A percentile compares a stretch with the other conserved stretches of the same genome.
Evolutionary conservation across 179 eudicot species (phyloP).

Genomic region (Nepenthes alata): DNA sequence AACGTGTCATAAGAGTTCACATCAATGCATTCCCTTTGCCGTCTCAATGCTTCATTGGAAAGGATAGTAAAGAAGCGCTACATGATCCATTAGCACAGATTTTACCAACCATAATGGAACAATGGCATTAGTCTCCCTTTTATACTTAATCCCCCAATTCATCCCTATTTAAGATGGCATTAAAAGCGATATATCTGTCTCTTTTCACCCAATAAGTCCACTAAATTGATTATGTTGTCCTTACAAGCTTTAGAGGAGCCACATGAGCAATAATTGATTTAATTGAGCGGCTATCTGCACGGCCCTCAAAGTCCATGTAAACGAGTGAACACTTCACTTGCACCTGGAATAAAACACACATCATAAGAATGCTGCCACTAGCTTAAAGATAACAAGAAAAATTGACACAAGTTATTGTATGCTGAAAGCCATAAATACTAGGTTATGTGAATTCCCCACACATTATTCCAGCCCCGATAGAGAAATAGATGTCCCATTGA

Average conservation of each 20-base stretch:
- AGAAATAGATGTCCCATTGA: too few species aligned
- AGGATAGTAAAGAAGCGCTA: too few species aligned
- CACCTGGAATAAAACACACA: constrained; percentile 36
- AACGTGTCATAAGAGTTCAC: too few species aligned
- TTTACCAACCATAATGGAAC: background rate
- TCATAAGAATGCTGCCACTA: background rate
- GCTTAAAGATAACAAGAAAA: background rate
- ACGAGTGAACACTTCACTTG: constrained; percentile 69
- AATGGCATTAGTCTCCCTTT: background rate
- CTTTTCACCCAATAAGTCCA: background rate
- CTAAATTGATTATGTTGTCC: background rate
- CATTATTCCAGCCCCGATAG: too few species aligned
- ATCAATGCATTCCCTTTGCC: too few species aligned
- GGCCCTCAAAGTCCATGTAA: constrained; percentile 93
- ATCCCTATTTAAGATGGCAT: background rate
- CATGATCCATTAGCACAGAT: background rate
- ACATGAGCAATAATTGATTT: constrained; percentile 79
- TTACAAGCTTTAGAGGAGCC: constrained; percentile 89
- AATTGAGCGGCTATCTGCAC: constrained; percentile 91
- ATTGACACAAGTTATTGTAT: too few species aligned
- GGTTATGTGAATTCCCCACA: too few species aligned
- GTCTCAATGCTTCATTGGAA: too few species aligned
- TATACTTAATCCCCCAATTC: background rate
- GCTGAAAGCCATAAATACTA: too few species aligned
- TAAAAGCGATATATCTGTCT: background rate